Conservation (phyloP, 257 asterid species). For the Ehretia macrophylla region DNA sequence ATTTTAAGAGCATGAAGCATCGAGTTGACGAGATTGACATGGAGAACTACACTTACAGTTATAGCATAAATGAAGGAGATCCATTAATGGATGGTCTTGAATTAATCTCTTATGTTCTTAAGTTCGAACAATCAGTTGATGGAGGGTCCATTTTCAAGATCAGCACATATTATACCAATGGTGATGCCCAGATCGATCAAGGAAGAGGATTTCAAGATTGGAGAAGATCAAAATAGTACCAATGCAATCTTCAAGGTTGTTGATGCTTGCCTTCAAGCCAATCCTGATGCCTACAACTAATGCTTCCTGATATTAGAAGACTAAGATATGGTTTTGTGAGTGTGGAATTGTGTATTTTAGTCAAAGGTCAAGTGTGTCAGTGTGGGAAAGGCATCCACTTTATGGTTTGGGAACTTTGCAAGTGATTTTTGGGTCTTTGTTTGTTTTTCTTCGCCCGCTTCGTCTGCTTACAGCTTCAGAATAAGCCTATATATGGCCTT, state of each 20-base stretch:
- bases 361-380: background rate
- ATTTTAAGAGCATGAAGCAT: slow-evolving; percentile 43
- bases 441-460: background rate
- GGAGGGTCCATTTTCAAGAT: slow-evolving; percentile 48
- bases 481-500: background rate
- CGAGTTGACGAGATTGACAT: slow-evolving; percentile 39
- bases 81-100: slow-evolving; percentile 33
- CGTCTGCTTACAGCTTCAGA: background rate
- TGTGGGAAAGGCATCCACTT: too few species aligned
- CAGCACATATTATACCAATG: slow-evolving; percentile 30
- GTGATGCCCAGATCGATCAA: slow-evolving; percentile 16
- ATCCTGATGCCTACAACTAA: slow-evolving; percentile 19
- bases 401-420: too few species aligned
- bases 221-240: slow-evolving; percentile 17
- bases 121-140: slow-evolving; percentile 30
- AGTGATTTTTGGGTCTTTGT: too few species aligned
- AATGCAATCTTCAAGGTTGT: slow-evolving; percentile 19
- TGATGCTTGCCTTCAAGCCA: slow-evolving; percentile 28
- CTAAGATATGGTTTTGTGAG: background rate
- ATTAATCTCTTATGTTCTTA: slow-evolving; percentile 30
- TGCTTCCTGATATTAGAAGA: background rate
- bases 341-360: background rate
- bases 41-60: slow-evolving; percentile 29
- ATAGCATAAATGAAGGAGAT: slow-evolving; percentile 49
- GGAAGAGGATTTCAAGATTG: slow-evolving; percentile 28